Base-by-base conservation (phyloP, 306 rosid species). In the Astragalus membranaceus region DNA sequence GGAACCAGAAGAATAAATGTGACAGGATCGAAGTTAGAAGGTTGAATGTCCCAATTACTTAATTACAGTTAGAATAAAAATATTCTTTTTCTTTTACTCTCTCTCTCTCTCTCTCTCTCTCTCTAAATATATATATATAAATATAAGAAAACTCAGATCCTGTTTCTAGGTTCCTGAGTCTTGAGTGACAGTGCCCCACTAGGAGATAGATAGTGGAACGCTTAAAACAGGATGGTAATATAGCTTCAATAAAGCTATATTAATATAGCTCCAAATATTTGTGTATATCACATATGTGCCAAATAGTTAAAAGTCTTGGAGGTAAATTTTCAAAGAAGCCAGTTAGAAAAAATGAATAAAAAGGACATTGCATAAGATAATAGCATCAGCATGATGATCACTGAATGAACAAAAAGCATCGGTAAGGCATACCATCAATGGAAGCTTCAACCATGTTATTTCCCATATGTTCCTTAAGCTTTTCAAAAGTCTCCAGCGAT, bases 391-490 rank as follows among this genome's bases (percentile, higher is more conserved):
- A 61, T 30, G 51, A 32, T n/a, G 52, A 67, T 41, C 42, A 49
- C 43, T 23, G 51, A 74, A 68, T 42, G 67, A 39, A 74, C 64
- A 79, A 49, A 71, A 32, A 72, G 41, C 33, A 63, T 52, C 46
- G 23, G 62, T 11, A 63, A 57, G 56, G 50, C 88, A 35, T 87
- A 90, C 98, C 94, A 55, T 84, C 88, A 43, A 88, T 44, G 6
- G 72, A 80, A 79, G 86, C 94, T 85, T 90, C 97, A 63, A 88
- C 51, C 67, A 67, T 56, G 64, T 70, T 68, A 64, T 78, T 76
- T 70, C 83, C 88, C 74, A 44, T 54, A 72, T 74, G 71, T 67
- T 75, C 85, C 81, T 73, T 74, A 68, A 82, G 74, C 60, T 70
- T 64, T 74, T 76, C 79, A 56, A 81, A 65, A 54, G 85, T 77